Base-by-base conservation (phyloP, 495 filamentous ascomycete genomes). In the Xylona heveae region DNA sequence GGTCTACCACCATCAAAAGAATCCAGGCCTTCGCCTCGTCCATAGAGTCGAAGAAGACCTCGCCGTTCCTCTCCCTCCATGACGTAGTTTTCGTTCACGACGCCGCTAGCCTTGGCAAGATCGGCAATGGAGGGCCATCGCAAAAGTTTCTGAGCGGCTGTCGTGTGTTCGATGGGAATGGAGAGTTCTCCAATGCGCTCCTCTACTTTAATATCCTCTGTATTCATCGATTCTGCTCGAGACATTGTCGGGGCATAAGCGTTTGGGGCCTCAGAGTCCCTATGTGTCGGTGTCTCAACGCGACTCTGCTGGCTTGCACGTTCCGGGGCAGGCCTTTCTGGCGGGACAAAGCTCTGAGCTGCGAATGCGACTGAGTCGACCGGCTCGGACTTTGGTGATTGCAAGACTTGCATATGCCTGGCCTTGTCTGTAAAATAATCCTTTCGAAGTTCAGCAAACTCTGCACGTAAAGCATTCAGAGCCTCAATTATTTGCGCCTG, bases 101-200 rank as follows among this genome's bases (percentile, higher is more conserved):
- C 66, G 46, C 79, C 82, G 36, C 65, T 65, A 21, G 59, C 52
- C 22, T 59, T 51, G 49, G 74, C 54, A 30, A 82, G 48, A 4
- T 50, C 50, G 27, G 62, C 51, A 23, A 83, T 79, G 0, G 68
- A 64, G 0, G 58, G 61, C 71, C 74, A 81, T 31, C 67, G 61
- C n/a, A 83, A 57, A 9, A 90, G 52, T 33, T 77, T 66, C 24
- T 82, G 76, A 1, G 82, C 80, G 17, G 77, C 68, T 0, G 80
- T 90, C 2, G 76, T 80, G 44, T 92, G 82, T 23, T 81, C 75
- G 4, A 66, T 58, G 0, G 75, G 74, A 29, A 90, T 76, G 3
- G 68, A 66, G n/a, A 71, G 58, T 18, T 64, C 60, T 28, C 62
- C 66, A 9, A 19, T 29, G 3, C 16, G 15, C 6, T 25, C 23